Percentiles rank a stretch among this genome's conserved stretches.
These are phyloP conservation scores for Ogataea wickerhamii DNA, from an alignment of 805 yeast species.

Conservation along the genomic window DNA sequence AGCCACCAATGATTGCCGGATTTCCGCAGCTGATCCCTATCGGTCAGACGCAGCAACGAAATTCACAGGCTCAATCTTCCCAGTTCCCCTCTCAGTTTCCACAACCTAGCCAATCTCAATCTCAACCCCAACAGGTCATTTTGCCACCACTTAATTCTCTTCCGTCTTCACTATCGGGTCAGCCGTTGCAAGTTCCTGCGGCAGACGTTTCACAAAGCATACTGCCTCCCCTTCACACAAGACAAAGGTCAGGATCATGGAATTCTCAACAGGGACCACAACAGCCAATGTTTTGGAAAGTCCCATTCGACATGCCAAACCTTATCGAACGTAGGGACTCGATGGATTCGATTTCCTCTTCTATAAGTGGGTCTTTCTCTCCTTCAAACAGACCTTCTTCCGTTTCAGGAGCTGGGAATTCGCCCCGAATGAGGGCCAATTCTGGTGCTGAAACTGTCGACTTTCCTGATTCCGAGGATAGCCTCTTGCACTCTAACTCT, in stretches of 20 bases:
- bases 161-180: conserved; percentile 3
- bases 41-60: conserved; percentile 11
- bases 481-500: conserved; percentile 22
- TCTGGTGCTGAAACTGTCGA: conserved; percentile 24
- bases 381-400: conserved; percentile 22
- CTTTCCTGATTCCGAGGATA: conserved; percentile 35
- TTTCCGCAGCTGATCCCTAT: conserved; percentile 12
- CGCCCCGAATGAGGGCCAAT: conserved; percentile 17
- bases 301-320: conserved; percentile 54
- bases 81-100: conserved; percentile 7
- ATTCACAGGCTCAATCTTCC: conserved; percentile 6
- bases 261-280: conserved; percentile 12
- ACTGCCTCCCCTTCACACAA: conserved; percentile 20
- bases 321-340: conserved; percentile 36
- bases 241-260: conserved; percentile 22
- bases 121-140: conserved; percentile 22
- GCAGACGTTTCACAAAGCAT: conserved; percentile 9
- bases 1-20: conserved; percentile 2
- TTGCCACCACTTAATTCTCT: conserved; percentile 25
- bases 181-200: conserved; percentile 2
- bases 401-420: conserved; percentile 9
- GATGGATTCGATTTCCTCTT: conserved; percentile 47
- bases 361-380: conserved; percentile 37
- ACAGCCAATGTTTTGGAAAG: conserved; percentile 50
- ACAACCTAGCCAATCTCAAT: conserved; percentile 2